Base-by-base conservation (phyloP, 1,284 basidiomycete species). In the Mycosarcoma maydis region DNA sequence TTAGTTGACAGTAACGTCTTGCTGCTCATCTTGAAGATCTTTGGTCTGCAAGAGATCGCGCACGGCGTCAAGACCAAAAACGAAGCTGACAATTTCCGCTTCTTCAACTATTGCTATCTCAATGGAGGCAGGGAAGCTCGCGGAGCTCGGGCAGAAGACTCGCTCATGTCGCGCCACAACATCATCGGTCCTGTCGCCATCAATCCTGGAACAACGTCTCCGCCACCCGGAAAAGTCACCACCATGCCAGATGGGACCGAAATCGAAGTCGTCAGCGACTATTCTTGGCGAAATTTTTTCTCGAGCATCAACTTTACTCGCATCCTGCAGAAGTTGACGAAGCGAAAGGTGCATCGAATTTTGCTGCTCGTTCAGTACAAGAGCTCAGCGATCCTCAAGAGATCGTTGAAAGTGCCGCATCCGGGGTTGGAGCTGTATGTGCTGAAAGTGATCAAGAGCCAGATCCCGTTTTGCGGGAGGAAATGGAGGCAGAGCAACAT, bases 401-500 rank as follows among this genome's bases (percentile, higher is more conserved):
- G 96, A 23, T 90, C 96, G 61, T 85, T 98, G 62, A 89, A 91
- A 82, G 93, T 98, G 16, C 90, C 92, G 72, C 96, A 99, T 76
- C 92, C 92, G 6, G 88, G 94, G 86, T 84, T 98, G 68, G 95
- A 98, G 82, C 86, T 97, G 23, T 94, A 98, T 83, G 89, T 95
- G n/a, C 86, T 99, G 72, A 98, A 98, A 84, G 86, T 98, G 58
- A 93, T 98, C 85, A 98, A 98, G 86, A 94, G 92, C 72, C 96
- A 98, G 86, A 94, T 98, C 22, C 96, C 96, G 0, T 98, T 94
- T 82, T 97, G 93, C 80, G 96, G 96, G 13, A 87, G 95, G 41
- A 98, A 98, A 84, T 98, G 96, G 96, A 86, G 95, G 45, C 94
- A 97, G 85, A 91, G 94, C 94, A 99, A 98, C 82, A 99, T 99